A percentile compares a stretch with the other conserved stretches of the same genome.
Conservation (phyloP, 2,329 filamentous ascomycete genomes). For the Myrmaecium sp. region DNA sequence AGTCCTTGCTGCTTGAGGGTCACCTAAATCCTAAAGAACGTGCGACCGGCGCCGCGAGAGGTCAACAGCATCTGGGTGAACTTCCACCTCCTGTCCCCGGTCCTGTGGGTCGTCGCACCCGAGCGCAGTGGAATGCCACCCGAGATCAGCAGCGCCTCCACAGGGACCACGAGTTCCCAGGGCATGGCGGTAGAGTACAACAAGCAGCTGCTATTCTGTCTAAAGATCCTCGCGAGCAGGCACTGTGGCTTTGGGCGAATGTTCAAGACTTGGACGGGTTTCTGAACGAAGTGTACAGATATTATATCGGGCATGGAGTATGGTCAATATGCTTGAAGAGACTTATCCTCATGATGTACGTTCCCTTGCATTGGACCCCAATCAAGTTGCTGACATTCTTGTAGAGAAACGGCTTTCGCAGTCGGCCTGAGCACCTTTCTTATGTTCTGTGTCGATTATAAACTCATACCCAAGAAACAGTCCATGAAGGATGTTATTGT, state of each 20-base stretch:
- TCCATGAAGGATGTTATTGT: slow-evolving; percentile 45
- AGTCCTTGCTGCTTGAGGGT: slow-evolving; percentile 43
- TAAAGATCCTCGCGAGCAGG: slow-evolving; percentile 51
- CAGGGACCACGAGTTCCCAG: slow-evolving; percentile 13
- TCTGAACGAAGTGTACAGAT: slow-evolving; percentile 70
- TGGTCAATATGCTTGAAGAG: slow-evolving; percentile 68
- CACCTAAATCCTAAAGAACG: slow-evolving; percentile 11
- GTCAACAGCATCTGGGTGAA: slow-evolving; percentile 8
- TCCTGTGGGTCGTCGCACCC: slow-evolving; percentile 25
- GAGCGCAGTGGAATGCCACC: slow-evolving; percentile 34
- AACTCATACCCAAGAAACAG: slow-evolving; percentile 49
- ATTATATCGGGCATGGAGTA: slow-evolving; percentile 68
- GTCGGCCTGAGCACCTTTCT: slow-evolving; percentile 70
- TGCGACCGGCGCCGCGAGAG: slow-evolving; percentile 3
- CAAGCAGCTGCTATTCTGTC: slow-evolving; percentile 6
- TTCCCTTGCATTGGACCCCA: slow-evolving; percentile 5
- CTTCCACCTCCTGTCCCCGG: slow-evolving; percentile 25
- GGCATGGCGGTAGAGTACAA: slow-evolving; percentile 3
- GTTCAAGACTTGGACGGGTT: slow-evolving; percentile 80
- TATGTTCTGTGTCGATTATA: slow-evolving; percentile 72
- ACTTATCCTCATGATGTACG: slow-evolving; percentile 55
- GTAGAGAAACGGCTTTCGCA: slow-evolving; percentile 66
- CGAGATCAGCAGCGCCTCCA: slow-evolving; percentile 29
- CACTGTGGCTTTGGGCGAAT: slow-evolving; percentile 87
- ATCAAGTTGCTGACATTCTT: slow-evolving; percentile 5